These are phyloP conservation scores for Collybia sp. DNA, from an alignment of 768 basidiomycete species.

Conservation along the genomic window DNA sequence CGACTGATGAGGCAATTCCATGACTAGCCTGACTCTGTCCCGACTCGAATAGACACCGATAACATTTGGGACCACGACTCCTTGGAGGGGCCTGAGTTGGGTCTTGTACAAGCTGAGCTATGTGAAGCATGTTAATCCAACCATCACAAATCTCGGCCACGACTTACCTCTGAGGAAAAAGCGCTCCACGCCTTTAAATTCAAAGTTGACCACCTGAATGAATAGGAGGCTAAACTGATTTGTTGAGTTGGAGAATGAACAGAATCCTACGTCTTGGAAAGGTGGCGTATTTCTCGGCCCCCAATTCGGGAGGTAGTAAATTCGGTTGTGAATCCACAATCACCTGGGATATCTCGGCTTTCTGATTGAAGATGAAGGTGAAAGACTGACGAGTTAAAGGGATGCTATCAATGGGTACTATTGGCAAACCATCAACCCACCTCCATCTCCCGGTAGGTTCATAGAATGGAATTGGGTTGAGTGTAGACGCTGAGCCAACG, in stretches of 20 bases:
- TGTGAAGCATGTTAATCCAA: not conserved
- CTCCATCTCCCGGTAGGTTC: constrained; percentile 9
- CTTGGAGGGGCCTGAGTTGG: constrained; percentile 48
- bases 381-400: constrained; percentile 1
- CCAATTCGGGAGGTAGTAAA: constrained; percentile 9
- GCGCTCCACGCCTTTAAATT: not conserved
- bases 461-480: constrained; percentile 8
- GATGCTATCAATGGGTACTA: constrained; percentile 3
- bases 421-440: constrained; percentile 7
- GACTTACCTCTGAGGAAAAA: constrained; percentile 3
- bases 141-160: not conserved
- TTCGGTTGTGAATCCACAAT: constrained; percentile 2
- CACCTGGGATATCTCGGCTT: constrained; percentile 1
- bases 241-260: too few species aligned
- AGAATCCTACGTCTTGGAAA: constrained; percentile 11
- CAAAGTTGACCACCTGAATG: not conserved
- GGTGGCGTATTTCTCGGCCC: constrained; percentile 5
- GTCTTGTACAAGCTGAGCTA: constrained; percentile 50
- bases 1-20: constrained; percentile 51
- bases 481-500: not conserved
- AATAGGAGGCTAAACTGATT: too few species aligned
- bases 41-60: constrained; percentile 42
- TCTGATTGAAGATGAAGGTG: not conserved
- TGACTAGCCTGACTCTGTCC: constrained; percentile 34
- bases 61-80: constrained; percentile 44